Percentiles rank a stretch among this genome's conserved stretches.
phyloP scores from a whole-genome alignment of 225 moss, liverwort and hornwort genomes.

The Bryoerythrophyllum caledonicum region DNA sequence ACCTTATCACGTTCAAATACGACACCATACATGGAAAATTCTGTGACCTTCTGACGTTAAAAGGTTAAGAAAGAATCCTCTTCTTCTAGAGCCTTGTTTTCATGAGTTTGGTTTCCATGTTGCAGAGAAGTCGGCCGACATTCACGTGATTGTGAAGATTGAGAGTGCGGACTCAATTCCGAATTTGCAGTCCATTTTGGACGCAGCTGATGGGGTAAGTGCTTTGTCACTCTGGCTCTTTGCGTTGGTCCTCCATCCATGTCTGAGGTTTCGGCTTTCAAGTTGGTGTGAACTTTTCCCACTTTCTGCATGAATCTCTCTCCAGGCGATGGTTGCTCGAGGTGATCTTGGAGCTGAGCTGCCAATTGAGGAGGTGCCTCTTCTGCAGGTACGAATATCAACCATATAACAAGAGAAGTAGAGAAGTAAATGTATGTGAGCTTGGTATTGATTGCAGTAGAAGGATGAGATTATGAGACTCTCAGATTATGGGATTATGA shows the following conservation, averaged over 20 bases:
- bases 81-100: no score
- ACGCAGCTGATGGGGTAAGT: slow-evolving; percentile 84
- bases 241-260: not conserved
- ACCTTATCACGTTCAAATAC: no score
- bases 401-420: not conserved
- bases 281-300: not conserved
- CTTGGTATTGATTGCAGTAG: not conserved
- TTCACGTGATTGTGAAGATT: slow-evolving; percentile 86
- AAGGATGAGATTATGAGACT: not conserved
- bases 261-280: not conserved
- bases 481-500: no score
- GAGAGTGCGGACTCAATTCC: slow-evolving; percentile 88
- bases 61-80: no score
- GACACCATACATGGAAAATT: no score
- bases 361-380: slow-evolving; percentile 80
- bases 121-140: slow-evolving; percentile 68
- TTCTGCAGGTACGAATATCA: slow-evolving; percentile 66
- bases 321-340: slow-evolving; percentile 83
- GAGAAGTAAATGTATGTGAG: not conserved
- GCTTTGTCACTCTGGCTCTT: not conserved
- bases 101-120: not conserved
- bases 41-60: no score
- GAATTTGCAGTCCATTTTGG: slow-evolving; percentile 73
- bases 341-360: slow-evolving; percentile 91
- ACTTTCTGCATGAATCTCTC: not conserved